phyloP scores from a whole-genome alignment of 2,329 filamentous ascomycete genomes.

The Chalaropsis ovoidea region DNA sequence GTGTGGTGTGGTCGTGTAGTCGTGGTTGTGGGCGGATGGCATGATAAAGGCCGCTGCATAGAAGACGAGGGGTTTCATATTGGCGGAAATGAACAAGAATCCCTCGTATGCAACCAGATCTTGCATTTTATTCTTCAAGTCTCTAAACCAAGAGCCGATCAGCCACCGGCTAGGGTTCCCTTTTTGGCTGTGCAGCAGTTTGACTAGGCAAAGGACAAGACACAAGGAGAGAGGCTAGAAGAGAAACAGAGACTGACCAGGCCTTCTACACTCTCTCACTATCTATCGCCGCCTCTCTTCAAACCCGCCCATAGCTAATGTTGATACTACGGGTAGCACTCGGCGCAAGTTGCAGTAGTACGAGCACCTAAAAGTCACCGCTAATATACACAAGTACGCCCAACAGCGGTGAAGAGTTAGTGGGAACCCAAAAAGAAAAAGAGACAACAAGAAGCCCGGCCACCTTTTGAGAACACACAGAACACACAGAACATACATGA shows the following conservation, averaged over 20 bases:
- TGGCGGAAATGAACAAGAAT: conserved; percentile 2
- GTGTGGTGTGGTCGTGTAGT: no score
- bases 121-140: background rate
- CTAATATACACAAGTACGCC: background rate
- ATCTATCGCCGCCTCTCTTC: background rate
- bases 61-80: background rate
- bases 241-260: no score
- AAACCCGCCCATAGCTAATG: background rate
- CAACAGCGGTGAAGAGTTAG: background rate
- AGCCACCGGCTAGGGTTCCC: background rate
- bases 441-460: background rate
- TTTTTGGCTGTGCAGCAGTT: background rate
- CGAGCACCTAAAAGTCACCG: background rate
- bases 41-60: background rate
- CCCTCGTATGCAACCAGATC: conserved; percentile 2
- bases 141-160: background rate
- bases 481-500: no score
- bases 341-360: background rate
- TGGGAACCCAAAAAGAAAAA: no score
- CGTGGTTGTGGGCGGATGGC: background rate
- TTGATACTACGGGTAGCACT: background rate
- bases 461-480: no score
- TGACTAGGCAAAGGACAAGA: background rate
- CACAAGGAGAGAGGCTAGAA: background rate
- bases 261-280: no score